Conservation (phyloP, 306 rosid genomes). For the Canavalia gladiata region DNA sequence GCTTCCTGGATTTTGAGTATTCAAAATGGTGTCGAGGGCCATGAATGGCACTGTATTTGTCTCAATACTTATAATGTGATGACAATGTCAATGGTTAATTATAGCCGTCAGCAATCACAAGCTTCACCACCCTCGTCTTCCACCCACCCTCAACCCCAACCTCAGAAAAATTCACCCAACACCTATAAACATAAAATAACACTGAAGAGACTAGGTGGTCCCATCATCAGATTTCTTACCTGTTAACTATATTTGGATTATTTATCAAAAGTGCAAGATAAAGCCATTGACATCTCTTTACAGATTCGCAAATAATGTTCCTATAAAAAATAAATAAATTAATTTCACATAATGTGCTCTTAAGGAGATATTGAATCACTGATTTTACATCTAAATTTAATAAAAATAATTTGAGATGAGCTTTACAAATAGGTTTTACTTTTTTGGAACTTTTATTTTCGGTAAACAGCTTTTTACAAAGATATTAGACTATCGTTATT, state of each 20-base stretch:
- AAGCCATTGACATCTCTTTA: slow-evolving; percentile 9
- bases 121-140: not conserved
- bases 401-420: too few relatives aligned
- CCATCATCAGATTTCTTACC: slow-evolving; percentile 20
- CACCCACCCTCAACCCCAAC: not conserved
- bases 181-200: slow-evolving; percentile 10
- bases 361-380: not conserved
- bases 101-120: not conserved
- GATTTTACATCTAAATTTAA: too few relatives aligned
- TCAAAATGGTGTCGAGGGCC: not conserved
- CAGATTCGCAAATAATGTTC: not conserved
- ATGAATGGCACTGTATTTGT: not conserved
- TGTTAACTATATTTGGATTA: slow-evolving; percentile 15
- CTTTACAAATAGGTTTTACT: too few relatives aligned
- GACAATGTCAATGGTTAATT: slow-evolving; percentile 23
- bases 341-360: not conserved
- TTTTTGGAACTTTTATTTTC: too few relatives aligned
- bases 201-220: slow-evolving; percentile 18
- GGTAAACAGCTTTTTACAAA: too few relatives aligned
- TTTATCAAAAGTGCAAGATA: not conserved
- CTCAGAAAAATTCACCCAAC: not conserved
- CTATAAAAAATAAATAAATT: not conserved
- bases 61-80: not conserved
- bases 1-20: slow-evolving; percentile 24
- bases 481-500: too few relatives aligned